Percentiles rank a stretch among this genome's conserved stretches.
These are phyloP conservation scores for Arthrobotrys megalospora DNA, from an alignment of 2,329 filamentous ascomycete species.

Conservation along the genomic window DNA sequence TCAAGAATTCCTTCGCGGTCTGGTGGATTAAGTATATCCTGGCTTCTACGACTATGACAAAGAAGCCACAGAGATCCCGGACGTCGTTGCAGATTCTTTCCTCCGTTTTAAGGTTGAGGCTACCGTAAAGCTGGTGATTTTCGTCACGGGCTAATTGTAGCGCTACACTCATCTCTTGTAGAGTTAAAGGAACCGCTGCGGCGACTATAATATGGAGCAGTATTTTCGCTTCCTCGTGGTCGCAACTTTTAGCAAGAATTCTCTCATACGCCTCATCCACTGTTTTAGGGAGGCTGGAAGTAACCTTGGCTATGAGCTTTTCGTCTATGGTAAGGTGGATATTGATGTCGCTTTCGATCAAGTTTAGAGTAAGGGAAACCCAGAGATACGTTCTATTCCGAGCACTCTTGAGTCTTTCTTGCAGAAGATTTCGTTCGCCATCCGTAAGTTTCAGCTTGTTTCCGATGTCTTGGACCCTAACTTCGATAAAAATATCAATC, in stretches of 20 bases:
- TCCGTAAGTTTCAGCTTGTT: constrained; percentile 62
- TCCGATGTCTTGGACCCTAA: constrained; percentile 63
- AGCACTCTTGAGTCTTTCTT: constrained; percentile 57
- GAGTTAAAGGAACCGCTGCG: constrained; percentile 65
- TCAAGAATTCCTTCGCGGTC: constrained; percentile 68
- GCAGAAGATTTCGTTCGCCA: constrained; percentile 50
- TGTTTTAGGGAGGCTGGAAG: constrained; percentile 63
- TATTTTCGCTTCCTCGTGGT: constrained; percentile 63
- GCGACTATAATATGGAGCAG: constrained; percentile 63
- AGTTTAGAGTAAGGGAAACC: constrained; percentile 67
- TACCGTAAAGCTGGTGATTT: constrained; percentile 32
- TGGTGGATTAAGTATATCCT: constrained; percentile 63
- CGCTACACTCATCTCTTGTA: constrained; percentile 66
- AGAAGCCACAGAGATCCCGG: constrained; percentile 66
- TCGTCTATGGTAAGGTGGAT: constrained; percentile 61
- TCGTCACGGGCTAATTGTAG: constrained; percentile 60
- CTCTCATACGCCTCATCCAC: constrained; percentile 67
- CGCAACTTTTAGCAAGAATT: constrained; percentile 65
- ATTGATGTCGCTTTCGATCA: constrained; percentile 63
- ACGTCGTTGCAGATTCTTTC: constrained; percentile 61
- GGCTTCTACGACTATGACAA: constrained; percentile 66
- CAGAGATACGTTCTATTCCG: constrained; percentile 67
- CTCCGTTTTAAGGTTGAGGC: constrained; percentile 61
- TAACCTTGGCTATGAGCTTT: constrained; percentile 52
- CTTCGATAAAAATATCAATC: constrained; percentile 67